Evolutionary conservation across 306 rosid genomes (phyloP).

Genomic region (Vigna unguiculata): DNA sequence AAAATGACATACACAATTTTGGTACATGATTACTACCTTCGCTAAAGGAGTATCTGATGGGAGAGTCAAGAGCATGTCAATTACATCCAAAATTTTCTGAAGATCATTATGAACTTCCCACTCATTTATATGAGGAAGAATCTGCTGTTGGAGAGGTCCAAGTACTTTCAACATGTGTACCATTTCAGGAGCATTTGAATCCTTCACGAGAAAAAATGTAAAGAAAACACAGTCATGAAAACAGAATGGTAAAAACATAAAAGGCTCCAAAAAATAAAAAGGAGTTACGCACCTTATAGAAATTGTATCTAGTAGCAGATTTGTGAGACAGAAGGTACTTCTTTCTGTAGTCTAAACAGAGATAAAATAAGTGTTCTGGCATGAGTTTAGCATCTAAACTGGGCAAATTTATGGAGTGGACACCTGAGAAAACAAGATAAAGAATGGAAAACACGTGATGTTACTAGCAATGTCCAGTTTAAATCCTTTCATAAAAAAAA

Average conservation of each 20-base stretch:
- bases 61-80: constrained; percentile 73
- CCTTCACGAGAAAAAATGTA: constrained; percentile 53
- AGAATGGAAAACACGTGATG: not conserved
- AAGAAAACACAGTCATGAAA: constrained; percentile 30
- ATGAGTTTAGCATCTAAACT: constrained; percentile 71
- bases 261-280: constrained; percentile 3
- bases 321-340: constrained; percentile 55
- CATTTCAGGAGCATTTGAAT: constrained; percentile 80
- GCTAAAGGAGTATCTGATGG: constrained; percentile 73
- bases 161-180: constrained; percentile 74
- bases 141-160: constrained; percentile 62
- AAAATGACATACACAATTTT: not conserved
- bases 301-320: constrained; percentile 62
- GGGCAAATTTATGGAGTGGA: constrained; percentile 55
- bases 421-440: constrained; percentile 52
- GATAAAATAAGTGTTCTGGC: constrained; percentile 81
- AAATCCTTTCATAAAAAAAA: not conserved
- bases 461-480: not conserved
- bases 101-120: constrained; percentile 73
- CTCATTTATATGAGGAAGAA: constrained; percentile 57
- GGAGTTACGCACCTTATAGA: constrained; percentile 73
- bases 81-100: constrained; percentile 62
- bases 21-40: constrained; percentile 60
- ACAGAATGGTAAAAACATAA: not conserved
- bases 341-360: constrained; percentile 70